Base-by-base conservation (phyloP, 208 protist species). In the Wallacemonas rigidus region DNA sequence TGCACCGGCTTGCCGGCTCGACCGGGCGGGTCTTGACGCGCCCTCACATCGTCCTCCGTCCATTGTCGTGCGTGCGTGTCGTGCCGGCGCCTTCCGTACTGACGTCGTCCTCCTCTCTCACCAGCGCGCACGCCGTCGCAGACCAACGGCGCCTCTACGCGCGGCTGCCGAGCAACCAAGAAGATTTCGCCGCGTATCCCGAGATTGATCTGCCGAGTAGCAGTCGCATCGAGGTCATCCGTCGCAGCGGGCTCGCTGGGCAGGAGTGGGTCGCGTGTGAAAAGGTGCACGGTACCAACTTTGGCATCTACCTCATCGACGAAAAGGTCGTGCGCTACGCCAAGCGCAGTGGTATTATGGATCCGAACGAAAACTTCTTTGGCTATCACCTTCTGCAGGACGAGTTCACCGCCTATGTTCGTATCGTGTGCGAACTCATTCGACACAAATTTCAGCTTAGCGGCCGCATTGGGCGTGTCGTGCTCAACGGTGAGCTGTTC, bases 331-430 rank as follows among this genome's bases (percentile, higher is more conserved):
- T 87, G 35, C 82, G 86, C 1, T 96, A 91, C 63, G 80, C 91
- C 4, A 96, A 96, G 69, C 91, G 91, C 68, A 94, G 88, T 67
- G 87, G 87, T 41, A 86, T 96, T 61, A 96, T 96, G 88, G 87
- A 94, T 69, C 87, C 87, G 0, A 94, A 91, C 60, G 91, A 96
- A 57, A 91, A 96, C 75, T 96, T 96, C 76, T 96, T 96, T 78
- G 91, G 91, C 71, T 96, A 96, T 63, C 89, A 94, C 79, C 77
- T 91, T 47, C 80, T 96, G 57, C 76, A 79, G 54, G 86, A 89
- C 55, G 86, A 92, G 48, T 93, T 96, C 72, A 73, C 76, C 1
- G 76, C 76, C 14, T 86, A 94, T 55, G 79, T 96, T 50, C 87
- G 81, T 17, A 82, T 85, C 44, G 38, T 92, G 35, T 85, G 79